These are phyloP conservation scores for Teunomyces gatunensis DNA, from an alignment of 805 yeast genomes.

Conservation along the genomic window DNA sequence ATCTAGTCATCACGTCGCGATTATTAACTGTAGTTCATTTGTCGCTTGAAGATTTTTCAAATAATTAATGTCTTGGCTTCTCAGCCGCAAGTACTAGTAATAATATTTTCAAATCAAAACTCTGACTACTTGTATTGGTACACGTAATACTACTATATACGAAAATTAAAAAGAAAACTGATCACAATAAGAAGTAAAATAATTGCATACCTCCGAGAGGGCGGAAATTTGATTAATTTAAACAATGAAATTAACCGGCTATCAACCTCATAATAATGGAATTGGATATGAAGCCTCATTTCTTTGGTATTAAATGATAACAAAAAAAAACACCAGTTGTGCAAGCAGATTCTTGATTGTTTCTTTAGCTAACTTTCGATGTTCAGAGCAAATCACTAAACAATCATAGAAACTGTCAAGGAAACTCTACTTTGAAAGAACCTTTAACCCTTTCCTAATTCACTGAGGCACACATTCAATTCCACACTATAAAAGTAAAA, in stretches of 20 bases:
- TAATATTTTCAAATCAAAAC: too few relatives aligned
- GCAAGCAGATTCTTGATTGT: not conserved
- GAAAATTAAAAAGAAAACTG: not conserved
- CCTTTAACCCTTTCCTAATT: not conserved
- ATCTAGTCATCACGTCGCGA: too few relatives aligned
- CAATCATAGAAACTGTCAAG: not conserved
- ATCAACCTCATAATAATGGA: not conserved
- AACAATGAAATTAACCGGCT: not conserved
- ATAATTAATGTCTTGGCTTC: too few relatives aligned
- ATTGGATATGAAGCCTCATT: not conserved
- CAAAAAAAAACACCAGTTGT: not conserved
- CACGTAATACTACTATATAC: too few relatives aligned
- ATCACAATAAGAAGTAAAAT: not conserved
- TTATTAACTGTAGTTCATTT: too few relatives aligned
- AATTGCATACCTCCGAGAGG: not conserved
- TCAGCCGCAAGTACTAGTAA: too few relatives aligned
- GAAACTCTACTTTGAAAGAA: not conserved
- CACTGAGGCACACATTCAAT: not conserved
- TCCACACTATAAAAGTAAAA: not conserved
- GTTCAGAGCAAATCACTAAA: not conserved
- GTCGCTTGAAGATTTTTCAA: too few relatives aligned
- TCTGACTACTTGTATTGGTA: too few relatives aligned
- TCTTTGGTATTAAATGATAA: not conserved
- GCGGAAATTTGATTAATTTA: not conserved
- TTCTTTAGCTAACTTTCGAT: not conserved